Percentiles rank a stretch among this genome's conserved stretches.
Evolutionary conservation across 441 rosid genomes (phyloP).

Genomic region (Gossypium davidsonii): DNA sequence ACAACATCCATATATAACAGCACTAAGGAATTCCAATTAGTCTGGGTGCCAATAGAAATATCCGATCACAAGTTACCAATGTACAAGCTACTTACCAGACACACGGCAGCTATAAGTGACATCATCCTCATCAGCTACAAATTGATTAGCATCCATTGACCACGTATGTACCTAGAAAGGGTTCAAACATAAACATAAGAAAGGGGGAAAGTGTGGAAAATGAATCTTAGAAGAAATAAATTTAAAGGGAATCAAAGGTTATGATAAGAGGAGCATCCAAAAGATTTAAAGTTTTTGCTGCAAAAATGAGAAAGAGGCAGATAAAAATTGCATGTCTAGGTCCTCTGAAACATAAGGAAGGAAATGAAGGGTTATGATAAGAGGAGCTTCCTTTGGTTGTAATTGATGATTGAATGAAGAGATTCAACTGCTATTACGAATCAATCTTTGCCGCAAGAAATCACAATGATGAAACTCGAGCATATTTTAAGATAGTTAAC

Average conservation of each 20-base stretch:
- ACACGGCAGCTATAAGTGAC: slow-evolving; percentile 83
- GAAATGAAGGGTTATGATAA: not conserved
- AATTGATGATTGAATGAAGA: not conserved
- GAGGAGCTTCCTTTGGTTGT: not conserved
- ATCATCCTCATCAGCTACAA: slow-evolving; percentile 92
- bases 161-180: slow-evolving; percentile 65
- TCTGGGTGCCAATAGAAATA: not conserved
- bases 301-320: not conserved
- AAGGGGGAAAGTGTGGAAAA: slow-evolving; percentile 11
- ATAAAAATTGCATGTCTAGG: not conserved
- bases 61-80: not conserved
- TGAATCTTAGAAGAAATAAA: not conserved
- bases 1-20: slow-evolving; percentile 5
- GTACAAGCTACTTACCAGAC: slow-evolving; percentile 58
- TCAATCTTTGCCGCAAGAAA: not conserved
- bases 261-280: not conserved
- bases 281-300: not conserved
- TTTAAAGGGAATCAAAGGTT: not conserved
- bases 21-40: slow-evolving; percentile 6
- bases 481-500: slow-evolving; percentile 3
- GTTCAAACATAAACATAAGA: slow-evolving; percentile 13
- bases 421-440: not conserved
- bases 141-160: slow-evolving; percentile 86
- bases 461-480: not conserved
- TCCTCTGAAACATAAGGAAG: not conserved